Evolutionary conservation across 2,329 filamentous ascomycete genomes (phyloP).

Genomic region (Pezicula rhizophila): DNA sequence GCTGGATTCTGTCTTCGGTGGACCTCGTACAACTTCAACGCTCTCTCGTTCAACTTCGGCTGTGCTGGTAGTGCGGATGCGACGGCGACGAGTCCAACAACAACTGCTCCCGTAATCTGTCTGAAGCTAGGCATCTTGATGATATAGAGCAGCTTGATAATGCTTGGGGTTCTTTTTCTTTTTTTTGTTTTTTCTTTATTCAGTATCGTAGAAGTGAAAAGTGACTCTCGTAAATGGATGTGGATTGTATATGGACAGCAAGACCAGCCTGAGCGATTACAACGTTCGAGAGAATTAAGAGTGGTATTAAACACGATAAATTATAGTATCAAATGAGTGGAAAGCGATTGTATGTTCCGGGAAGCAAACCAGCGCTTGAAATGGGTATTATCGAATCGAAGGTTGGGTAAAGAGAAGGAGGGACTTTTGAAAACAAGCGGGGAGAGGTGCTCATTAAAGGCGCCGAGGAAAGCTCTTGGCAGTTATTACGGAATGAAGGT

Average conservation of each 20-base stretch:
- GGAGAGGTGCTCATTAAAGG: neutral
- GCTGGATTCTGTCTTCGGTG: constrained; percentile 21
- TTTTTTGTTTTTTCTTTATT: too few species aligned
- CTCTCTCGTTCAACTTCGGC: constrained; percentile 20
- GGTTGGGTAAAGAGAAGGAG: constrained; percentile 11
- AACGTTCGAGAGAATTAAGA: constrained; percentile 14
- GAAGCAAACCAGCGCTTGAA: constrained; percentile 30
- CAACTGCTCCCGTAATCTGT: constrained; percentile 20
- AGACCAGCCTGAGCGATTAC: constrained; percentile 27
- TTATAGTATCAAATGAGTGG: constrained; percentile 17
- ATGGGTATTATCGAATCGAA: constrained; percentile 14
- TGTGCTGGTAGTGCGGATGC: constrained; percentile 22
- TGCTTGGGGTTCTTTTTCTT: neutral
- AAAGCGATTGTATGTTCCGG: constrained; percentile 20
- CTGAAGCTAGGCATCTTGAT: constrained; percentile 26
- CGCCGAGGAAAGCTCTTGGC: constrained; percentile 6
- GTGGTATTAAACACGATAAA: constrained; percentile 11
- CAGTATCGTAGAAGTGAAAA: neutral
- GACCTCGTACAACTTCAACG: constrained; percentile 18
- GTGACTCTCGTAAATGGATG: neutral
- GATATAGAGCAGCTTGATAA: neutral
- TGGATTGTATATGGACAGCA: constrained; percentile 16
- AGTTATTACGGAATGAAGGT: constrained; percentile 15
- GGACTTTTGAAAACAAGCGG: constrained; percentile 11
- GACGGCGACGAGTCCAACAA: constrained; percentile 19